Evolutionary conservation across 345 rosid genomes (phyloP).

Genomic region (Cardiospermum halicacabum): DNA sequence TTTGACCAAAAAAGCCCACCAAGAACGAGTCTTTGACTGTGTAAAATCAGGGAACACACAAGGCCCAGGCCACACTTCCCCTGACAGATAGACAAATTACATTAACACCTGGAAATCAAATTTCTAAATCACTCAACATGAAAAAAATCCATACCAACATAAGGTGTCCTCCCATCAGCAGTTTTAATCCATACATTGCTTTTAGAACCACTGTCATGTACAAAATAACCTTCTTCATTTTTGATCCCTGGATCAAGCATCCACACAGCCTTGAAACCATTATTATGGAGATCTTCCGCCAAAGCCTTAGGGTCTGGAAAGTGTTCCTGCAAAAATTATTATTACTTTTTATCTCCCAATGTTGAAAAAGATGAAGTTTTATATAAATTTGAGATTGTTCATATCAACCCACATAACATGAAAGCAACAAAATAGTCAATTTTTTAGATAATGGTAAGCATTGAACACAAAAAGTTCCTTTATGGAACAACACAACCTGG

Average conservation of each 20-base stretch:
- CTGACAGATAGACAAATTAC: slow-evolving; percentile 33
- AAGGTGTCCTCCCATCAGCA: slow-evolving; percentile 65
- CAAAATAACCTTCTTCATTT: slow-evolving; percentile 59
- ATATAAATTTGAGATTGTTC: not conserved
- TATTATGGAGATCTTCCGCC: slow-evolving; percentile 49
- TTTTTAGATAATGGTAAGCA: not conserved
- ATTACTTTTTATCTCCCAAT: not conserved
- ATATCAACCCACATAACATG: not conserved
- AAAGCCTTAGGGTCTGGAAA: slow-evolving; percentile 66
- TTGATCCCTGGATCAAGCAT: slow-evolving; percentile 97
- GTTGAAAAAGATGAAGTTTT: not conserved
- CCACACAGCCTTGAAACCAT: slow-evolving; percentile 88
- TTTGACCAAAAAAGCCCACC: slow-evolving; percentile 86
- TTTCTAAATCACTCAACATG: slow-evolving; percentile 5
- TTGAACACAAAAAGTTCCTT: not conserved
- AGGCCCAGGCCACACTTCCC: slow-evolving; percentile 96
- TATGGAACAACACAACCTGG: not conserved
- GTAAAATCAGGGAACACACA: slow-evolving; percentile 91
- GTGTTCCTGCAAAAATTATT: slow-evolving; percentile 43
- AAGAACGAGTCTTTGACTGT: slow-evolving; percentile 62
- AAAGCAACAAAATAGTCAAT: not conserved
- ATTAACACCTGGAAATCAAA: slow-evolving; percentile 6
- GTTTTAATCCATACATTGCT: slow-evolving; percentile 61
- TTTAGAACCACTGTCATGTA: slow-evolving; percentile 63
- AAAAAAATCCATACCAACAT: slow-evolving; percentile 46